Conservation (phyloP, 176 grass and related monocot genomes). For the Rhipidocladum racemiflorum region DNA sequence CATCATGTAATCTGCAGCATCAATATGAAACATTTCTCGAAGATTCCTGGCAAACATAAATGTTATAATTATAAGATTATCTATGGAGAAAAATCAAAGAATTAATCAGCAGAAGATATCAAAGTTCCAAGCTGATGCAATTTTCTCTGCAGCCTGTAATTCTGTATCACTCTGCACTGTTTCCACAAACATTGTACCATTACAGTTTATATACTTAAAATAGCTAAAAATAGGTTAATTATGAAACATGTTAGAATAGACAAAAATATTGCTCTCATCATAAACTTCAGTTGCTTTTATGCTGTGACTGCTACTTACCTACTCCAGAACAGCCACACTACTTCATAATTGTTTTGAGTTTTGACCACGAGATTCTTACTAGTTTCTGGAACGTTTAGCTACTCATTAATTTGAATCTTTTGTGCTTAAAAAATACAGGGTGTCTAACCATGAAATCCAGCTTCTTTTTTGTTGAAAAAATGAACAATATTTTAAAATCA, state of each 20-base stretch:
- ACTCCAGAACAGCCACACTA: conserved; percentile 3
- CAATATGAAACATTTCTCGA: conserved; percentile 98
- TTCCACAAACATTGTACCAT: neutral
- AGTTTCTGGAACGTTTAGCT: neutral
- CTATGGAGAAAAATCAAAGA: neutral
- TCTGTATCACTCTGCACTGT: neutral
- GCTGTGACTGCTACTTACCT: neutral
- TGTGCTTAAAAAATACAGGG: neutral
- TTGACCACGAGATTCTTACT: neutral
- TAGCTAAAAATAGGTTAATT: neutral
- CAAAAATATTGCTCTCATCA: neutral
- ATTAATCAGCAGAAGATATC: neutral
- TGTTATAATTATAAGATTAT: conserved; percentile 10
- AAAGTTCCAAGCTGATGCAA: neutral
- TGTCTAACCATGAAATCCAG: neutral
- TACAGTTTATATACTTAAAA: neutral
- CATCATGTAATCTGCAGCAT: conserved; percentile 99
- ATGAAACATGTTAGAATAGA: neutral
- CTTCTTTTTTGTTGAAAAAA: neutral
- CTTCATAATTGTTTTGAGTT: neutral
- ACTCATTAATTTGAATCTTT: neutral
- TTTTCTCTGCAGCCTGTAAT: neutral
- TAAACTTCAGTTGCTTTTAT: neutral
- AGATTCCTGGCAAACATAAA: conserved; percentile 67
- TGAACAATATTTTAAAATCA: neutral